Evolutionary conservation across 306 rosid genomes (phyloP).

Genomic region (Pterocarpus santalinus): DNA sequence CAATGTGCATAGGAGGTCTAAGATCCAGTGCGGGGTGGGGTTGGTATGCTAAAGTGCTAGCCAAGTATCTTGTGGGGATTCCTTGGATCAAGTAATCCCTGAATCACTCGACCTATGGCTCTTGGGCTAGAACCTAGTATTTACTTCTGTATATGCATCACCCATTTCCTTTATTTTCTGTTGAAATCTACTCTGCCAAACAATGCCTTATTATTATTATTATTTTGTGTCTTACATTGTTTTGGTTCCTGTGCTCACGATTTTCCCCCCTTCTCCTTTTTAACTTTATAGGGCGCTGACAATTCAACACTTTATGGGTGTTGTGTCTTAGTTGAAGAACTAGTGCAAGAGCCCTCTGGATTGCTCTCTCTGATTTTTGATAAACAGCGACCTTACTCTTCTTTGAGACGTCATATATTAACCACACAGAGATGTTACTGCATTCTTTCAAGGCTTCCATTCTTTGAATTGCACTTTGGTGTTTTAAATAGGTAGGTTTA

Average conservation of each 20-base stretch:
- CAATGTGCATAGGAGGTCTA: constrained; percentile 17
- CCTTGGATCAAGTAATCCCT: constrained; percentile 35
- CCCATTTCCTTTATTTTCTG: constrained; percentile 16
- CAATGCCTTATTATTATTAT: background rate
- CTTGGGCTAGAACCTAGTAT: constrained; percentile 7
- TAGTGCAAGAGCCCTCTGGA: constrained; percentile 90
- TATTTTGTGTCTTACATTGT: background rate
- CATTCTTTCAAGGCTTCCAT: constrained; percentile 92
- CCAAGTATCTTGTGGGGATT: constrained; percentile 11
- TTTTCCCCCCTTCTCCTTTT: constrained; percentile 7
- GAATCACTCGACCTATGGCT: constrained; percentile 11
- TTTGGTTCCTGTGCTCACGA: constrained; percentile 9
- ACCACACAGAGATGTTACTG: constrained; percentile 95
- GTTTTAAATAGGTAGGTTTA: constrained; percentile 84
- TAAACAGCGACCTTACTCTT: constrained; percentile 63
- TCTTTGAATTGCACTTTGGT: constrained; percentile 94
- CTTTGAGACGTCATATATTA: constrained; percentile 80
- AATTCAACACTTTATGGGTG: constrained; percentile 94
- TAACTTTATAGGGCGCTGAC: constrained; percentile 78
- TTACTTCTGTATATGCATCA: constrained; percentile 9
- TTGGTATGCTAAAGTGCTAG: constrained; percentile 6
- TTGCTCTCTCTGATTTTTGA: constrained; percentile 82
- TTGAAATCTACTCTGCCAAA: constrained; percentile 10
- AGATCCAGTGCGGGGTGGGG: background rate
- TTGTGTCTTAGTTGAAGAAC: constrained; percentile 95